phyloP scores from a whole-genome alignment of 148 eudicot genomes.

The Amaranthus hypochondriacus region DNA sequence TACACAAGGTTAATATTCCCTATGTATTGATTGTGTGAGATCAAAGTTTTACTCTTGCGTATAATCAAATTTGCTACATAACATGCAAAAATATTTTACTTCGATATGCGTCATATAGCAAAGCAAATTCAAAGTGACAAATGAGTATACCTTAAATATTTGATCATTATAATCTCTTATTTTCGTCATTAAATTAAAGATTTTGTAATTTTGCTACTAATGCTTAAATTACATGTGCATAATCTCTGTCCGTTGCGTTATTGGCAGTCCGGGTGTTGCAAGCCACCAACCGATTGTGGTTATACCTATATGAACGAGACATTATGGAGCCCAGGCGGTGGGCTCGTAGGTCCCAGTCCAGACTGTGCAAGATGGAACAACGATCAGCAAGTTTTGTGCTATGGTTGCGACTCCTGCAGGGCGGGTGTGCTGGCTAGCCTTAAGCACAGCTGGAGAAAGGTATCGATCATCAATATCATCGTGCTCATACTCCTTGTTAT shows the following conservation, averaged over 20 bases:
- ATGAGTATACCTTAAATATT: too few relatives aligned
- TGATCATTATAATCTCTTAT: not conserved
- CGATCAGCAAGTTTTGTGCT: constrained; percentile 66
- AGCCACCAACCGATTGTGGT: constrained; percentile 92
- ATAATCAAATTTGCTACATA: too few relatives aligned
- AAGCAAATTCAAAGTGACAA: too few relatives aligned
- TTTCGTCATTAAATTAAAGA: not conserved
- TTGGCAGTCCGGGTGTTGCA: constrained; percentile 91
- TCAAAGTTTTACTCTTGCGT: too few relatives aligned
- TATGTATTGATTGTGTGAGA: too few relatives aligned
- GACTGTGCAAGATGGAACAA: constrained; percentile 78
- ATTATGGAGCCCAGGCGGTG: constrained; percentile 49
- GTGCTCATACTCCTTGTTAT: constrained; percentile 71
- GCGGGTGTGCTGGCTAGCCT: constrained; percentile 90
- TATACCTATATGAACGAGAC: constrained; percentile 69
- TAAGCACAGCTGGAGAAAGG: constrained; percentile 91
- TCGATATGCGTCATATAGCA: too few relatives aligned
- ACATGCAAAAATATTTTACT: too few relatives aligned
- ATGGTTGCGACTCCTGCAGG: constrained; percentile 72
- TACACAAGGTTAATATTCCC: too few relatives aligned
- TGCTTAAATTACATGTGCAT: not conserved
- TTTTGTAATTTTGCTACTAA: not conserved
- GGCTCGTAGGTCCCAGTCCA: constrained; percentile 29
- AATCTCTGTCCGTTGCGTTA: not conserved
- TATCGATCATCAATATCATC: constrained; percentile 72